phyloP scores from a whole-genome alignment of 306 rosid genomes.

The Acmispon strigosus region DNA sequence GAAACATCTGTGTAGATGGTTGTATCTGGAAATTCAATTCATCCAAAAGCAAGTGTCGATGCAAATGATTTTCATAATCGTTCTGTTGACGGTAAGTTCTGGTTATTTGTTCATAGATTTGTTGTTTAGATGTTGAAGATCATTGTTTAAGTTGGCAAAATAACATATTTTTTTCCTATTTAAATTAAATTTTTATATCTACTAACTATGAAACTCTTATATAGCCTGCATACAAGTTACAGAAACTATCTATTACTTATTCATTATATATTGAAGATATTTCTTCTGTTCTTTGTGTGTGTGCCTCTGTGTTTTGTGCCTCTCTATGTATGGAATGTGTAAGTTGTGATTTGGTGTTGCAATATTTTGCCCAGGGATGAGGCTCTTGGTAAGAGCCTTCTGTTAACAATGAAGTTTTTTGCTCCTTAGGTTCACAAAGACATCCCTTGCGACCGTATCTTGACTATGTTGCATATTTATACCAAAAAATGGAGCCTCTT shows the following conservation, averaged over 20 bases:
- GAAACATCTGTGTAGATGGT: constrained; percentile 46
- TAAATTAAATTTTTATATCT: not conserved
- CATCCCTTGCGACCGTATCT: constrained; percentile 79
- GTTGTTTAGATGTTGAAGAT: not conserved
- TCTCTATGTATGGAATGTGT: not conserved
- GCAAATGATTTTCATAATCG: constrained; percentile 15
- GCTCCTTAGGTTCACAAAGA: constrained; percentile 41
- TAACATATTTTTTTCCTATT: not conserved
- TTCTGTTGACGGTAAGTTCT: constrained; percentile 31
- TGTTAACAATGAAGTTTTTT: not conserved
- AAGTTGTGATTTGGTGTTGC: not conserved
- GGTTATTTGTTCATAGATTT: not conserved
- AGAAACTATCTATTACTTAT: not conserved
- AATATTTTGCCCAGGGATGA: not conserved
- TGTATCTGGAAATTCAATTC: constrained; percentile 61
- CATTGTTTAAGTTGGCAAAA: not conserved
- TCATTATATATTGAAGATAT: not conserved
- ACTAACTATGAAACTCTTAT: not conserved
- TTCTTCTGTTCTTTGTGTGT: not conserved
- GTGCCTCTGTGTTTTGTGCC: not conserved
- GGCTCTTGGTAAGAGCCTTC: not conserved
- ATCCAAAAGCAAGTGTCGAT: constrained; percentile 36
- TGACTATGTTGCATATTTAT: constrained; percentile 72
- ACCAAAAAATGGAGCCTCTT: constrained; percentile 89
- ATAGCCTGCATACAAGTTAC: not conserved